Evolutionary conservation across 2,329 filamentous ascomycete species (phyloP), one percentile per base, ranked within the genome.

Genomic region (Aspergillus amoenus): DNA sequence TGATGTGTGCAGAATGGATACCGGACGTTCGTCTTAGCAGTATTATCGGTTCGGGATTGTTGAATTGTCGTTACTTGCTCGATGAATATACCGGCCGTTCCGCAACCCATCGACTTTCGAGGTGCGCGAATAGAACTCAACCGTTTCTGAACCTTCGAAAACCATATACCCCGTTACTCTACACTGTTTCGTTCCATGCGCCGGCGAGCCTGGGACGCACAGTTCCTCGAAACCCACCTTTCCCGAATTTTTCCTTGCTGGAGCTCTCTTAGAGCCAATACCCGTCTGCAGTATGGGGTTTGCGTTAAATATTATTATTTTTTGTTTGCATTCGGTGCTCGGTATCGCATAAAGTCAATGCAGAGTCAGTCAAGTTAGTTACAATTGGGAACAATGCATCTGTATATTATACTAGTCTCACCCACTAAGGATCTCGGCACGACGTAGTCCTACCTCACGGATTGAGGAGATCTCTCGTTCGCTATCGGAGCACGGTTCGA

Each of bases 221-320:
- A 37, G 44, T 45, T 21, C 52, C 18, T 45, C 49, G 56, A 21
- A 45, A 15, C 18, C 39, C 5, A 30, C 40, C 40, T 39, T 40
- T 18, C 27, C 46, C 43, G 21, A 43, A 40, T 46, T 58, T 37
- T 60, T 50, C 27, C 32, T 56, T 37, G 64, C 62, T 61, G 52
- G 56, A 61, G 52, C 59, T 52, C 52, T 54, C 65, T 61, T 56
- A 57, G 59, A 61, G 61, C 53, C 58, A 60, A 55, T 59, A 65
- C 68, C 70, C 71, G 68, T 73, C 68, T 66, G 70, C 69, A 64
- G 70, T 59, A 48, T 58, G 49, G 50, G 50, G 41, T 46, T 42
- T 24, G 32, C 24, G 37, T 50, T 45, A 21, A 41, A 40, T 24
- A 32, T 49, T 51, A n/a, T 37, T 54, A 30, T 52, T 51, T 21